Conservation (phyloP, 164 flowering plant genomes). For the Annona squamosa region DNA sequence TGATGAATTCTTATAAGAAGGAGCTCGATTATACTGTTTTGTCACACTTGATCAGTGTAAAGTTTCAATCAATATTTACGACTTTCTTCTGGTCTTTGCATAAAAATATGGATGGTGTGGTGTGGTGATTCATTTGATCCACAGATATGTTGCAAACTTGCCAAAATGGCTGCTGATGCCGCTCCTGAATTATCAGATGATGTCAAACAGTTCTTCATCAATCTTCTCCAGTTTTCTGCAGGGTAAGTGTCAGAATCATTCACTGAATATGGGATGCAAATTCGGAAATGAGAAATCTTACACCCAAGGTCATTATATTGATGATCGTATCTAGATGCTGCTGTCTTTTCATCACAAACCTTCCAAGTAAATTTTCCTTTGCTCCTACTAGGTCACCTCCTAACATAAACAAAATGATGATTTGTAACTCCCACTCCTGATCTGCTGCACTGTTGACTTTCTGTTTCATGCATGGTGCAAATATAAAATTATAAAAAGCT, state of each 20-base stretch:
- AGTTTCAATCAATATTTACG: conserved; percentile 5
- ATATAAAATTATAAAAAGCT: no score
- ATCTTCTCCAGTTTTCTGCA: conserved; percentile 66
- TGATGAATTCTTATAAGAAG: conserved; percentile 77
- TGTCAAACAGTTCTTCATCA: conserved; percentile 55
- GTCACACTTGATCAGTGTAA: conserved; percentile 73
- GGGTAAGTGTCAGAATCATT: conserved; percentile 40
- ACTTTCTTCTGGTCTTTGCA: not conserved
- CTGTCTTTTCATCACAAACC: no score
- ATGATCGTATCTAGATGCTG: no score
- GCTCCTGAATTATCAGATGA: conserved; percentile 45
- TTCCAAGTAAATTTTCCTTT: no score
- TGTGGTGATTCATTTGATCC: conserved; percentile 1
- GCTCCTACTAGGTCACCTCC: no score
- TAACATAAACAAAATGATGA: no score
- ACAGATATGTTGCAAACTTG: conserved; percentile 67
- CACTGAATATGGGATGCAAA: not conserved
- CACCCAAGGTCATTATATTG: no score
- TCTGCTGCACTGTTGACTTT: no score
- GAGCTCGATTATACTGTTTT: conserved; percentile 83
- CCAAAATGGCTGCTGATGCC: conserved; percentile 70
- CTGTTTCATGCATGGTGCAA: no score
- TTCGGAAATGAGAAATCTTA: no score
- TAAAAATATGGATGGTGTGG: not conserved
- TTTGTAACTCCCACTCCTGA: no score